Conservation (phyloP, 2,329 filamentous ascomycete genomes). For the Paraphoma sp. region DNA sequence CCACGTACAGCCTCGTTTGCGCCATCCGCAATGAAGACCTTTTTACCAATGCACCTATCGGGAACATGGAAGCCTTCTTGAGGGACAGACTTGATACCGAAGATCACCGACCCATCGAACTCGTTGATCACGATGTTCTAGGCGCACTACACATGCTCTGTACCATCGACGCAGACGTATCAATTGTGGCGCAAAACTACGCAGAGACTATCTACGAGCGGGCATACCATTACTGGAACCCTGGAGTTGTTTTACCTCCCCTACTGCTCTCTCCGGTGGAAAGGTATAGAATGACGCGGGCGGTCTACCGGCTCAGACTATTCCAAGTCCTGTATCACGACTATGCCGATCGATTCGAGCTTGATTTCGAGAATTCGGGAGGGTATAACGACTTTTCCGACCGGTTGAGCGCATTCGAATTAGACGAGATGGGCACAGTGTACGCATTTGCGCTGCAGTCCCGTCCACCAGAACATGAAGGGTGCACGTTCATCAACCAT, state of each 20-base stretch:
- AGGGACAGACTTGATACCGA: neutral
- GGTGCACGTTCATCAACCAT: neutral
- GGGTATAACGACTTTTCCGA: slow-evolving; percentile 2
- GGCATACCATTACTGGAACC: slow-evolving; percentile 16
- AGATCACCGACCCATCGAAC: slow-evolving; percentile 1
- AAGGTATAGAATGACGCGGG: slow-evolving; percentile 7
- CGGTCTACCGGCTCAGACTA: slow-evolving; percentile 10
- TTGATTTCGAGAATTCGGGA: neutral
- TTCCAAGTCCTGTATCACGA: slow-evolving; percentile 9
- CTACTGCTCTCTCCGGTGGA: slow-evolving; percentile 13
- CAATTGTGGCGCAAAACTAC: slow-evolving; percentile 6
- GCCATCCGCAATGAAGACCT: neutral
- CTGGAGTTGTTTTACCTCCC: slow-evolving; percentile 11
- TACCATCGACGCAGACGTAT: slow-evolving; percentile 9
- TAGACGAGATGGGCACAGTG: slow-evolving; percentile 11
- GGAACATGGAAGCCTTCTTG: neutral
- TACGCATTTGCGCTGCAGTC: slow-evolving; percentile 7
- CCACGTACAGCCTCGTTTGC: slow-evolving; percentile 2
- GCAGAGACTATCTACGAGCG: slow-evolving; percentile 14
- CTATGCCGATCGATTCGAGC: slow-evolving; percentile 1
- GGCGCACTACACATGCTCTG: slow-evolving; percentile 10
- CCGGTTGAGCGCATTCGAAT: slow-evolving; percentile 6
- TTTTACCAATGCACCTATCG: neutral
- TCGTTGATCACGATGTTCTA: slow-evolving; percentile 6
- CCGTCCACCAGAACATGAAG: neutral